phyloP scores from a whole-genome alignment of 1,139 yeast genomes.

The Candida labiduridarum region DNA sequence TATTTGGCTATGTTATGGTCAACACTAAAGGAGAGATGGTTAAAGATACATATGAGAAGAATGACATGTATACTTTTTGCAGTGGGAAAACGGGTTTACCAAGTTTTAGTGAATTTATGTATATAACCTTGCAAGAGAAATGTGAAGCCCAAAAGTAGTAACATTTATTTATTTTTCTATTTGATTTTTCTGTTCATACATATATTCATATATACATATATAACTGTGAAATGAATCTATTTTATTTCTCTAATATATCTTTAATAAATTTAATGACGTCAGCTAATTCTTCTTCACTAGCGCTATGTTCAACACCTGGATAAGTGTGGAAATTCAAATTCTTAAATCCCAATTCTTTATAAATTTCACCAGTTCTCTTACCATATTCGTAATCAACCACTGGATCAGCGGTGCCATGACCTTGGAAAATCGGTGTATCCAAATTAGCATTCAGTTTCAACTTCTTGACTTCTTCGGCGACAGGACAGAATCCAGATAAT shows the following conservation, averaged over 20 bases:
- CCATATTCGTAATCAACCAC: slow-evolving; percentile 58
- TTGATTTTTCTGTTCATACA: not conserved
- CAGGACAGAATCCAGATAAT: slow-evolving; percentile 78
- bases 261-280: slow-evolving; percentile 60
- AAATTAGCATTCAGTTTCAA: slow-evolving; percentile 40
- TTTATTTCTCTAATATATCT: slow-evolving; percentile 14
- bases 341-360: slow-evolving; percentile 51
- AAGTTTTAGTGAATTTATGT: slow-evolving; percentile 56
- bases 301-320: slow-evolving; percentile 66
- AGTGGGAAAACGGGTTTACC: slow-evolving; percentile 58
- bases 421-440: slow-evolving; percentile 80
- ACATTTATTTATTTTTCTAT: not conserved
- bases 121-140: slow-evolving; percentile 40
- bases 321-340: slow-evolving; percentile 61
- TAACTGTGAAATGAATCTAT: not conserved
- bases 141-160: slow-evolving; percentile 8
- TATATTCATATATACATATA: not conserved
- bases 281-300: slow-evolving; percentile 63
- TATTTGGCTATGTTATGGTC: slow-evolving; percentile 70
- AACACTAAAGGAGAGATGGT: slow-evolving; percentile 57
- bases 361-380: slow-evolving; percentile 47
- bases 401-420: slow-evolving; percentile 83
- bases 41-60: slow-evolving; percentile 57
- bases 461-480: slow-evolving; percentile 41
- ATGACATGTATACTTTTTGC: slow-evolving; percentile 60